Percentiles rank a stretch among this genome's conserved stretches.
These are phyloP conservation scores for Castanopsis chinensis DNA, from an alignment of 306 rosid species.

Conservation along the genomic window DNA sequence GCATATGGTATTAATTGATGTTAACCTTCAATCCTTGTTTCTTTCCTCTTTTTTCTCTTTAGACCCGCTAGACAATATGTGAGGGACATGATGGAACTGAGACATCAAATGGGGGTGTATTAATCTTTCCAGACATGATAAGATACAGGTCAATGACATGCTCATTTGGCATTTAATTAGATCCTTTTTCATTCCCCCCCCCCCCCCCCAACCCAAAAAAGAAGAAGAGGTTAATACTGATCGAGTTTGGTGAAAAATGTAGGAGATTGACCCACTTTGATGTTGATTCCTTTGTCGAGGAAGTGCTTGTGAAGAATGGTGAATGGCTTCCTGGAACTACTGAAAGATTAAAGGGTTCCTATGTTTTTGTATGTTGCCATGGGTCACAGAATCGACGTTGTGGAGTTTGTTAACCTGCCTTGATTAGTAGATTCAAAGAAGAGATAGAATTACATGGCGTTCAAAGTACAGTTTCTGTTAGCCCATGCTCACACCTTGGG, in stretches of 20 bases:
- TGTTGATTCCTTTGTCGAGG: constrained; percentile 93
- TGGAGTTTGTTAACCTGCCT: constrained; percentile 89
- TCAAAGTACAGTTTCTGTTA: constrained; percentile 74
- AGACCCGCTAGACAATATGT: constrained; percentile 86
- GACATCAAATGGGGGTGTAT: constrained; percentile 93
- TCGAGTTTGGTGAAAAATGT: constrained; percentile 23
- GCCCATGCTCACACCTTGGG: constrained; percentile 93
- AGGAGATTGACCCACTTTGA: constrained; percentile 97
- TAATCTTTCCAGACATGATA: constrained; percentile 93
- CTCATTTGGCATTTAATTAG: constrained; percentile 5
- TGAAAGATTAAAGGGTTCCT: constrained; percentile 65
- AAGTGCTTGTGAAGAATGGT: constrained; percentile 91
- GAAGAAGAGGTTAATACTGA: not conserved
- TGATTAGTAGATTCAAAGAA: constrained; percentile 72
- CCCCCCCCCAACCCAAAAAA: no score
- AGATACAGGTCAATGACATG: constrained; percentile 72
- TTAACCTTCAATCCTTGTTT: constrained; percentile 1
- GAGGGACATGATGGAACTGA: constrained; percentile 96
- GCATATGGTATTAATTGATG: not conserved
- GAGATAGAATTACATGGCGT: constrained; percentile 72
- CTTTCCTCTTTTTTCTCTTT: constrained; percentile 14
- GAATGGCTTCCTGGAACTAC: constrained; percentile 95
- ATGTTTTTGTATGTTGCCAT: constrained; percentile 85
- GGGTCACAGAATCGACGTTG: constrained; percentile 91
- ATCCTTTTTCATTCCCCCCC: not conserved